Percentiles rank a stretch among this genome's conserved stretches.
Evolutionary conservation across 179 eudicot genomes (phyloP).

Genomic region (Gypsophila paniculata): DNA sequence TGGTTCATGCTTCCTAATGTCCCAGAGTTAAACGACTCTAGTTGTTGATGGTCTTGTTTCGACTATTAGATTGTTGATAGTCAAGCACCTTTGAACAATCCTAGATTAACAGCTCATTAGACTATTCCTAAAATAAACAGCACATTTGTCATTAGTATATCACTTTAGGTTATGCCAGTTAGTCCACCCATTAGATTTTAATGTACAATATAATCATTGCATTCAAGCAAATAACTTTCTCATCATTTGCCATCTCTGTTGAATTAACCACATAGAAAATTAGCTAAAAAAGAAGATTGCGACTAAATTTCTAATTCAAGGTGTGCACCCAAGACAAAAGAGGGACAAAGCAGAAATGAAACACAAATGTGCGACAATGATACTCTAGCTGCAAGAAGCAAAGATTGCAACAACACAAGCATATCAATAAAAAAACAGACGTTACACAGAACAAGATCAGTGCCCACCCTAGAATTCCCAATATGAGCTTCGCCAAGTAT

Average conservation of each 20-base stretch:
- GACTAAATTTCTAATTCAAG: neutral
- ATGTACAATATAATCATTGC: neutral
- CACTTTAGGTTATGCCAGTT: neutral
- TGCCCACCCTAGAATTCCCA: constrained; percentile 84
- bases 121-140: neutral
- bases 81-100: neutral
- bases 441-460: neutral
- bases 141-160: neutral
- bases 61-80: neutral
- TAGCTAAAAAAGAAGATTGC: neutral
- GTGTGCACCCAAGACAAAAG: neutral
- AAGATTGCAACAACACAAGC: neutral
- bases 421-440: neutral
- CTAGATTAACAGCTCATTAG: neutral
- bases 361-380: neutral
- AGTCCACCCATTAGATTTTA: constrained; percentile 6
- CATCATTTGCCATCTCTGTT: neutral
- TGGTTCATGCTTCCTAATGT: neutral
- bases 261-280: neutral
- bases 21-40: neutral
- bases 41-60: neutral
- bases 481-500: constrained; percentile 78
- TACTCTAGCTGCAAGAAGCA: neutral
- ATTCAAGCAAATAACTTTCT: neutral
- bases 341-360: neutral